Base-by-base conservation (phyloP, 2,329 filamentous ascomycete genomes). In the Akanthomyces dipterigenus region DNA sequence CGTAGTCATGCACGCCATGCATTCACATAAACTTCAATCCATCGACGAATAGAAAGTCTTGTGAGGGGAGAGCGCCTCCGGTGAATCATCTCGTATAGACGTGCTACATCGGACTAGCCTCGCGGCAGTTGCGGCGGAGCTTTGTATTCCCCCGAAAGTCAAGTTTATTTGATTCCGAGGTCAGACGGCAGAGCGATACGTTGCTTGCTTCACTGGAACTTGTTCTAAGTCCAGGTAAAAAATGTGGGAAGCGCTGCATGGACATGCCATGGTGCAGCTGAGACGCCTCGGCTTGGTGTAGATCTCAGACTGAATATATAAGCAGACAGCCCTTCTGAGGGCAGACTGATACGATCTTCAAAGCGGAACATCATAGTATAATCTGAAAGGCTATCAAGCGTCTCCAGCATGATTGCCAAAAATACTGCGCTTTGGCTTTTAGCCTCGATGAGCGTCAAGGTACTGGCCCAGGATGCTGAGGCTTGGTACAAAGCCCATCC, bases 401-500 rank as follows among this genome's bases (percentile, higher is more conserved):
- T 14, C n/a, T 7, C 3, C 7, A 60, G 26, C 1, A 60, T 60
- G 56, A 22, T 45, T 18, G 11, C 24, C 14, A 60, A 20, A 42
- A 14, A 3, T 12, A 28, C 56, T 16, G 26, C 20, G 1, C 20
- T 49, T n/a, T 60, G 56, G 56, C 24, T 60, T 14, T 12, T 60
- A 6, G 56, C 56, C 38, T 5, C 26, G 9, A 20, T 28, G 3
- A 14, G 56, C 26, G 24, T 9, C 31, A 6, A n/a, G 5, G 38
- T 34, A 18, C 20, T 34, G 8, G 55, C 61, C 26, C 59, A 63
- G 28, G 61, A 64, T 59, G 45, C 55, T 5, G 54, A 60, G 46
- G 62, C 31, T 26, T 65, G 64, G 64, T 66, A 64, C 55, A 42
- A 63, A n/a, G 60, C 62, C 3, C 60, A 66, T 48, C 63, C 64